Evolutionary conservation across 139 green algal genomes (phyloP).

Genomic region (Coelastrella sp.): DNA sequence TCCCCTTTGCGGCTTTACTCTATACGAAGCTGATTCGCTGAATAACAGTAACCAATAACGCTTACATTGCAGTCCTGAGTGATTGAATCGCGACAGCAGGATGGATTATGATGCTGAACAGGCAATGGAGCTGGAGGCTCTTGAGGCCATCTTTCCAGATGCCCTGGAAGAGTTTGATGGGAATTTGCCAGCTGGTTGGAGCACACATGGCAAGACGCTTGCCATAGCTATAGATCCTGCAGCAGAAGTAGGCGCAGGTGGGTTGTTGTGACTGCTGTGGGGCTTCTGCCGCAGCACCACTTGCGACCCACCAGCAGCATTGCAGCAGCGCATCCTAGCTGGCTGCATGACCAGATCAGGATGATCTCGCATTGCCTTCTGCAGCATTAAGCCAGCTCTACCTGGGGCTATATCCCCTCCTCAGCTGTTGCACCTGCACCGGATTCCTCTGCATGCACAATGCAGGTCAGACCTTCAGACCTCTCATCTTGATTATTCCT

Average conservation of each 20-base stretch:
- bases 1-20: no score
- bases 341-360: background rate
- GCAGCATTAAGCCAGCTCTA: no score
- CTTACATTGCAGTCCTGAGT: no score
- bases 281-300: background rate
- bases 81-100: conserved; percentile 29
- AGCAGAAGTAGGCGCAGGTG: conserved; percentile 44
- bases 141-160: conserved; percentile 74
- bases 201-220: conserved; percentile 51
- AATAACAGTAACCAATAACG: no score
- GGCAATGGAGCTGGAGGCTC: conserved; percentile 74
- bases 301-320: background rate
- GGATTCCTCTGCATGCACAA: no score
- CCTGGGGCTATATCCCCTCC: no score
- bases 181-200: conserved; percentile 58
- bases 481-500: no score
- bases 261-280: background rate
- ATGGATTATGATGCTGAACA: conserved; percentile 71
- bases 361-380: no score
- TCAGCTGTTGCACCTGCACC: no score
- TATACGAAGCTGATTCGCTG: no score
- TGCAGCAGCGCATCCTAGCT: no score
- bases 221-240: conserved; percentile 46
- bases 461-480: no score
- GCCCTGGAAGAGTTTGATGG: conserved; percentile 65